Percentiles rank a stretch among this genome's conserved stretches.
Evolutionary conservation across 805 yeast genomes (phyloP).

Genomic region (Sugiyamaella valdiviana): DNA sequence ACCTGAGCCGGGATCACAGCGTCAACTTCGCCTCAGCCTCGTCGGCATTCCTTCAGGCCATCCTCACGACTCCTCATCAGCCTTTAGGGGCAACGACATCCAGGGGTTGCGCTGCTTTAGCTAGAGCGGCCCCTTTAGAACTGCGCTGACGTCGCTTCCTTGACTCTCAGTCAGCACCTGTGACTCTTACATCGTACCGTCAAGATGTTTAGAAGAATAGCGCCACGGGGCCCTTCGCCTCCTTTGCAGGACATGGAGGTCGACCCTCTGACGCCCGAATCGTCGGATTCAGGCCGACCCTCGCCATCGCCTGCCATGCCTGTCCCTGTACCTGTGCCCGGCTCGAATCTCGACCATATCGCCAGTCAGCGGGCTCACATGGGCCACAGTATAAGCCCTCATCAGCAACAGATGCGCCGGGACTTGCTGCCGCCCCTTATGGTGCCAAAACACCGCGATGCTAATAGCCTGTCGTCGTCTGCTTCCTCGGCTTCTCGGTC

Average conservation of each 20-base stretch:
- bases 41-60: no score
- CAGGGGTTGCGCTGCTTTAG: no score
- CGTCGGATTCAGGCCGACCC: background rate
- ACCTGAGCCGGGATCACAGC: no score
- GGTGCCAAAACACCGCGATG: conserved; percentile 1
- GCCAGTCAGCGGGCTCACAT: background rate
- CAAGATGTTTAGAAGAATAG: background rate
- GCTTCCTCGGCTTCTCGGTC: background rate
- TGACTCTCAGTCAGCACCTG: no score
- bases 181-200: background rate
- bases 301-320: background rate
- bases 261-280: background rate
- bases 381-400: background rate
- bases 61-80: no score
- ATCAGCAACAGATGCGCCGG: background rate
- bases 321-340: background rate
- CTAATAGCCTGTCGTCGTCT: background rate
- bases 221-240: background rate
- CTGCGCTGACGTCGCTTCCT: no score
- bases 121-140: no score
- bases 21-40: no score
- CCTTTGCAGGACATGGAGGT: background rate
- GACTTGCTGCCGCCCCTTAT: background rate
- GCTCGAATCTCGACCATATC: background rate
- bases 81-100: no score